phyloP scores from a whole-genome alignment of 2,329 filamentous ascomycete species.

The Pestalotiopsis sp. region DNA sequence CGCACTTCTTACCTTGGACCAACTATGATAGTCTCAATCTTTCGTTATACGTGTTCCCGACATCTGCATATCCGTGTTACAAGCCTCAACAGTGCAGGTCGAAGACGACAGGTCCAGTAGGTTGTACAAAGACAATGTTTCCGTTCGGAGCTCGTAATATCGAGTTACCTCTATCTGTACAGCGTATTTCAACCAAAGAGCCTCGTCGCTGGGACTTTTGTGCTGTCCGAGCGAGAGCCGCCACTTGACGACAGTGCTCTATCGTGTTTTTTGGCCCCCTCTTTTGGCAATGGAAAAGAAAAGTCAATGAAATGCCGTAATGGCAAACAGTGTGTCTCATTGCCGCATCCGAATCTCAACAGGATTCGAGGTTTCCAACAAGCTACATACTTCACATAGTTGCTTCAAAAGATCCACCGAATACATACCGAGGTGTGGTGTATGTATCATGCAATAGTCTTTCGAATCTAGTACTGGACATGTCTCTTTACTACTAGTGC shows the following conservation, averaged over 20 bases:
- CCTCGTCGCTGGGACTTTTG: conserved; percentile 11
- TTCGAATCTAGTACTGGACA: background rate
- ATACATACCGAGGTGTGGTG: background rate
- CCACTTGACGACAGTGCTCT: background rate
- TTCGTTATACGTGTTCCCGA: background rate
- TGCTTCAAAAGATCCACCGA: background rate
- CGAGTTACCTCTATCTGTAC: conserved; percentile 1
- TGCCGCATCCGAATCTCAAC: background rate
- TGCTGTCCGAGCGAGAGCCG: background rate
- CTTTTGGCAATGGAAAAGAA: background rate
- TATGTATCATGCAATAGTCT: background rate
- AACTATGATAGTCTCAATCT: background rate
- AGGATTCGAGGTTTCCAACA: background rate
- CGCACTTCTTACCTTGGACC: background rate
- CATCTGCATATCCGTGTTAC: background rate
- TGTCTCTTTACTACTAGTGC: background rate
- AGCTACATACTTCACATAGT: background rate
- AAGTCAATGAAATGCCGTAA: background rate
- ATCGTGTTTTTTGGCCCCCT: background rate
- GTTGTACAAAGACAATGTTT: background rate
- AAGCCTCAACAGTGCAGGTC: background rate
- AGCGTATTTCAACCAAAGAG: conserved; percentile 18
- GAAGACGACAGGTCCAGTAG: background rate
- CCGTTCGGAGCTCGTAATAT: conserved; percentile 3
- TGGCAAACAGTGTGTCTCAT: background rate